Evolutionary conservation across 2,329 filamentous ascomycete species (phyloP), one percentile per base, ranked within the genome.

Genomic region (Xylaria sp.): DNA sequence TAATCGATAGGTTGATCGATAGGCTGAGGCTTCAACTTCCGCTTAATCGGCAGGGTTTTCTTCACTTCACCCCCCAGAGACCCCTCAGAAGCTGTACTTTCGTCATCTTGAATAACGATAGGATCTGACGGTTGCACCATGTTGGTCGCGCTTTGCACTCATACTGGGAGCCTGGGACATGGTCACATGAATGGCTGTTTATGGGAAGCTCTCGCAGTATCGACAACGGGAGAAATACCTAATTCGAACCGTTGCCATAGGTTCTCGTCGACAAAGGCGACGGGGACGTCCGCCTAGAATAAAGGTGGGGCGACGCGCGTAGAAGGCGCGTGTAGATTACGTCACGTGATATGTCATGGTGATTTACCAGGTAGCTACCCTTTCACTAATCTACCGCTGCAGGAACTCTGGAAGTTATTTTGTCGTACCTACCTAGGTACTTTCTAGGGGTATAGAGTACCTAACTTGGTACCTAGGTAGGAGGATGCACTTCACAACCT

Each of bases 71-170:
- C 17, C n/a, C 54, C 59, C 23, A 25, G 41, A 25, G 67, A 62
- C 15, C 55, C 62, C n/a, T 67, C 64, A 1, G 65, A 70, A 41
- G 58, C 66, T 8, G 70, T 69, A 10, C 52, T 67, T n/a, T 72
- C 70, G 51, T 71, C 70, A 66, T 72, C 70, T 55, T 63, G 67
- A 37, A 73, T 68, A 44, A 67, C 54, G 19, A 73, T 66, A 31
- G 62, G 29, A 49, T 64, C 49, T 54, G 59, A 44, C 40, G 47
- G 58, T 43, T 13, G 59, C 21, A 41, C 63, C 70, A 73, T 73
- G 1, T 49, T 63, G 38, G 29, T 31, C 43, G 55, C 33, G 40
- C 11, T 13, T 49, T 15, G 25, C 15, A 31, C 35, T 55, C 48
- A 58, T 66, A 19, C 23, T 33, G n/a, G 15, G 29, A 9, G 13